Percentiles rank a stretch among this genome's conserved stretches.
phyloP scores from a whole-genome alignment of 257 asterid species.

The Nicotiana paniculata region DNA sequence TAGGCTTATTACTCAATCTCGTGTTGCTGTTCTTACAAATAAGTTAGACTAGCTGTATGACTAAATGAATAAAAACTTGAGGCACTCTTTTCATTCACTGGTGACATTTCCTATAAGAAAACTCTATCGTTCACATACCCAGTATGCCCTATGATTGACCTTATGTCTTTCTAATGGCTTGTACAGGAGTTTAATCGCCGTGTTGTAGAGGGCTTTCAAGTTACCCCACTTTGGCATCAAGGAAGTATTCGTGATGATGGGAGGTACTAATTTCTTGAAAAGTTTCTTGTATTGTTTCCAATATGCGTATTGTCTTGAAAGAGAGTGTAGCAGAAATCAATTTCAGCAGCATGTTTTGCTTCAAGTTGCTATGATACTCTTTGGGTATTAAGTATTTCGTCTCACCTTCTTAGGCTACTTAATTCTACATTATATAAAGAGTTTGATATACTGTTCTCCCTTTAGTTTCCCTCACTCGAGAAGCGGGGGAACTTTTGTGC shows the following conservation, averaged over 20 bases:
- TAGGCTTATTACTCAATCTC: neutral
- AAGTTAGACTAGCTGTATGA: neutral
- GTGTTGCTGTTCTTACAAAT: neutral
- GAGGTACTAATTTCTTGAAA: conserved; percentile 38
- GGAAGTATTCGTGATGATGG: conserved; percentile 83
- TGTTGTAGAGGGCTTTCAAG: conserved; percentile 90
- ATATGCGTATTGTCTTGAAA: neutral
- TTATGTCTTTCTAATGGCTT: conserved; percentile 1
- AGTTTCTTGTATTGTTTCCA: neutral
- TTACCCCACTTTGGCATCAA: conserved; percentile 93
- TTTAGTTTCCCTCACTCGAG: neutral
- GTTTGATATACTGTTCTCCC: neutral
- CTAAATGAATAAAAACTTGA: neutral
- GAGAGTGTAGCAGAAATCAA: neutral
- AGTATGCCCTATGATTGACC: neutral
- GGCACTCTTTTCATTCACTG: neutral
- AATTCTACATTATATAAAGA: neutral
- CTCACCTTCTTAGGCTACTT: neutral
- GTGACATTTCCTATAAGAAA: neutral
- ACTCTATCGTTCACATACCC: neutral
- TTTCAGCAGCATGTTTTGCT: neutral
- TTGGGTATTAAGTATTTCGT: neutral
- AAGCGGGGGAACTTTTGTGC: neutral
- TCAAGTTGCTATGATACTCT: neutral
- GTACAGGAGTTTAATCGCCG: conserved; percentile 72